phyloP scores from a whole-genome alignment of 2,329 filamentous ascomycete genomes.

The Leptographium wingfieldii region DNA sequence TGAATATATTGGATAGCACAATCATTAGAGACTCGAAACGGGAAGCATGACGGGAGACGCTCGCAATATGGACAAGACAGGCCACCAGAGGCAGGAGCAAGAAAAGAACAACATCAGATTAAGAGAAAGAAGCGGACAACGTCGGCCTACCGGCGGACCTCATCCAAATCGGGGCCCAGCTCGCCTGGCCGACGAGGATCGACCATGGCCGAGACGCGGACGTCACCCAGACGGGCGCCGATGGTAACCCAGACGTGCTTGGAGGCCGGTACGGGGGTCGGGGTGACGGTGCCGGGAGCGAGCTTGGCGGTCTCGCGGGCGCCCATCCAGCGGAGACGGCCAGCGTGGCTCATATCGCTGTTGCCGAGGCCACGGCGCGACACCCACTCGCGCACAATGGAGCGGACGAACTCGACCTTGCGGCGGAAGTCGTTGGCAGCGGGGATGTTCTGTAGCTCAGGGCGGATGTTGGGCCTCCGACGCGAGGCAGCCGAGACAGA shows the following conservation, averaged over 20 bases:
- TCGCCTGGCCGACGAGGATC: conserved; percentile 41
- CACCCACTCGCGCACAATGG: conserved; percentile 60
- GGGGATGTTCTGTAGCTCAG: conserved; percentile 50
- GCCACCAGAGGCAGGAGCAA: neutral
- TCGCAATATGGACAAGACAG: neutral
- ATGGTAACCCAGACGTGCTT: conserved; percentile 60
- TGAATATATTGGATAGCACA: neutral
- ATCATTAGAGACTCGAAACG: neutral
- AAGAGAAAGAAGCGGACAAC: neutral
- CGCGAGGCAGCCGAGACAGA: conserved; percentile 32
- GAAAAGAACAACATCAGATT: neutral
- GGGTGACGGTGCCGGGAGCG: conserved; percentile 16
- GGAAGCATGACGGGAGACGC: neutral
- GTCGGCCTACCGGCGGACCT: conserved; percentile 20
- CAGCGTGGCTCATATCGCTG: conserved; percentile 42
- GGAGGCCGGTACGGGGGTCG: conserved; percentile 17
- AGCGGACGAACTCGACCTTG: conserved; percentile 62
- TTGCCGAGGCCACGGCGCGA: conserved; percentile 57
- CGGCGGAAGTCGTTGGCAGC: conserved; percentile 59
- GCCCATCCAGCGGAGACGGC: conserved; percentile 46
- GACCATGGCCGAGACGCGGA: conserved; percentile 39
- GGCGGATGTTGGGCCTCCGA: conserved; percentile 46
- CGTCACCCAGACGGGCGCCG: conserved; percentile 49
- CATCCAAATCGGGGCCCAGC: conserved; percentile 41
- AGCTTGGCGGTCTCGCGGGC: conserved; percentile 38